Evolutionary conservation across 2,329 filamentous ascomycete genomes (phyloP).

Genomic region (Ascomycota sp.): DNA sequence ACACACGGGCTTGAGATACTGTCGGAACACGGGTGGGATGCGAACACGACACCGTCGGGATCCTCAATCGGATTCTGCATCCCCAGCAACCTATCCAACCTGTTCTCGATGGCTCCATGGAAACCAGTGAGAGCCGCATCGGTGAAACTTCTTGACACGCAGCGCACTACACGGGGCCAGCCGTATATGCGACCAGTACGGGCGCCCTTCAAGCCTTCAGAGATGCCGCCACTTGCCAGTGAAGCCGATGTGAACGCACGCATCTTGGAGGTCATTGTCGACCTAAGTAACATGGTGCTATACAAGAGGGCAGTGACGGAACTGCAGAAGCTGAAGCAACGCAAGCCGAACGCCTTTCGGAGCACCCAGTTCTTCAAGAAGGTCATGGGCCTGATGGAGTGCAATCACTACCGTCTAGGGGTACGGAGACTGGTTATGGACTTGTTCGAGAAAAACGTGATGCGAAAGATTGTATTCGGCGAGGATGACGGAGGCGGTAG

Average conservation of each 20-base stretch:
- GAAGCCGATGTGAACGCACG: constrained; percentile 50
- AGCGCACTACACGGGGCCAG: constrained; percentile 28
- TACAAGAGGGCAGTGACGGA: constrained; percentile 74
- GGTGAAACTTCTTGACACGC: constrained; percentile 26
- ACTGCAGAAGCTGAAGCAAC: constrained; percentile 57
- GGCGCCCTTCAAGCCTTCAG: constrained; percentile 22
- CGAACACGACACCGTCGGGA: constrained; percentile 66
- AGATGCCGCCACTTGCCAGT: constrained; percentile 24
- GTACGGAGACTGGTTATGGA: constrained; percentile 83
- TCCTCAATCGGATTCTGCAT: constrained; percentile 75
- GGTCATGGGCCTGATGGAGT: constrained; percentile 67
- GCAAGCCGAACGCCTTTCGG: constrained; percentile 54
- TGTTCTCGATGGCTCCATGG: constrained; percentile 54
- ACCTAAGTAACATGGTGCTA: constrained; percentile 82
- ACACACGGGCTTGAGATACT: constrained; percentile 83
- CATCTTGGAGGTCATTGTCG: constrained; percentile 67
- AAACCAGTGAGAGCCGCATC: constrained; percentile 25
- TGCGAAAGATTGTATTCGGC: constrained; percentile 67
- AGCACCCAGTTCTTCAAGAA: constrained; percentile 65
- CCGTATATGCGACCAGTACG: constrained; percentile 20
- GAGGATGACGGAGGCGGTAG: constrained; percentile 44
- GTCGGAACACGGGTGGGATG: constrained; percentile 80
- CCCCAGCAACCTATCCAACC: constrained; percentile 53
- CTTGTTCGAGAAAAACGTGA: constrained; percentile 76
- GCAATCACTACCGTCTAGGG: constrained; percentile 71